Conservation (phyloP, 768 basidiomycete species). For the Lentinula lateritia region DNA sequence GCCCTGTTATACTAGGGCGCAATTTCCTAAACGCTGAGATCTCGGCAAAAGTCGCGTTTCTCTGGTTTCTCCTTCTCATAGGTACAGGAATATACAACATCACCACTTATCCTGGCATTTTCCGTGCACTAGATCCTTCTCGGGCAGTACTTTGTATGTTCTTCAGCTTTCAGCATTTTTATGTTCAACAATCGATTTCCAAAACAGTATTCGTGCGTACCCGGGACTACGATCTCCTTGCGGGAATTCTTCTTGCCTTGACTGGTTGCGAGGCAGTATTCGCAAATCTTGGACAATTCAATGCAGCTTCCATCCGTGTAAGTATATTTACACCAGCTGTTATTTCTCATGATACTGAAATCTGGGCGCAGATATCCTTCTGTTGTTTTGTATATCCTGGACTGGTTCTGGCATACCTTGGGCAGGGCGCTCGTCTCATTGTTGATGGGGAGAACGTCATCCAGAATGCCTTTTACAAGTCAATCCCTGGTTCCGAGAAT, state of each 20-base stretch:
- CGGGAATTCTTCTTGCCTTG: constrained; percentile 60
- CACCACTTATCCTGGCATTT: constrained; percentile 47
- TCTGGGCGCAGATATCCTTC: constrained; percentile 41
- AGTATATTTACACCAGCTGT: constrained; percentile 1
- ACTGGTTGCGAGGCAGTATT: constrained; percentile 69
- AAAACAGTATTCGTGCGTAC: constrained; percentile 59
- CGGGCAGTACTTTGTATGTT: constrained; percentile 54
- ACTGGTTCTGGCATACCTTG: constrained; percentile 61
- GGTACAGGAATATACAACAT: constrained; percentile 57
- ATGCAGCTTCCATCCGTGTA: constrained; percentile 51
- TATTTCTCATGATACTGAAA: background rate
- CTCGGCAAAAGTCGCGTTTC: constrained; percentile 34
- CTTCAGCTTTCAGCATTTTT: background rate
- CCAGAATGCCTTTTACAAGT: constrained; percentile 53
- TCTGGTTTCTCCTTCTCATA: constrained; percentile 52
- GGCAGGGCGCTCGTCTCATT: constrained; percentile 64
- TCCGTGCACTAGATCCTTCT: constrained; percentile 63
- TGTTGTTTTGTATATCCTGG: constrained; percentile 49
- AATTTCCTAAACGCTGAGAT: background rate
- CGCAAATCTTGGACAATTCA: constrained; percentile 69
- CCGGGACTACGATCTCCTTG: constrained; percentile 50
- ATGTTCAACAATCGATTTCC: background rate
- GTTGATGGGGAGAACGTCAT: constrained; percentile 42
- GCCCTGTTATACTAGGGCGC: background rate
- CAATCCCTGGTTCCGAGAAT: constrained; percentile 52